A percentile compares a stretch with the other conserved stretches of the same genome.
Conservation (phyloP, 1,284 basidiomycete genomes). For the Puccinia triticina region DNA sequence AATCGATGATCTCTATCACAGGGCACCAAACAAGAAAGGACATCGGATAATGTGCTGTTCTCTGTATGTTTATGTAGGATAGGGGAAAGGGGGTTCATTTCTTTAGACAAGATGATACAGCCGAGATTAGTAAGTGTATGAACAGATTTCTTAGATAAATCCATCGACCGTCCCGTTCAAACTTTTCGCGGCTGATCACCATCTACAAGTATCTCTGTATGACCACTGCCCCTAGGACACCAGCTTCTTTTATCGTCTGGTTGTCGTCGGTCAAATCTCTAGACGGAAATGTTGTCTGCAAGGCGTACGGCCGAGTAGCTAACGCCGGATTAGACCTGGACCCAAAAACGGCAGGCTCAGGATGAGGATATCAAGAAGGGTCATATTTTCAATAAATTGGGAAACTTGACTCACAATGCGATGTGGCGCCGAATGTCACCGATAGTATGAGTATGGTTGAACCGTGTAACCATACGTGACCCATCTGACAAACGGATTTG, state of each 20-base stretch:
- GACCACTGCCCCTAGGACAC: constrained; percentile 78
- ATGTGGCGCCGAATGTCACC: constrained; percentile 83
- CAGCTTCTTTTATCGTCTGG: constrained; percentile 74
- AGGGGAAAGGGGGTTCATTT: neutral
- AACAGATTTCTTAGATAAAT: neutral
- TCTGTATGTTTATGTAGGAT: no score
- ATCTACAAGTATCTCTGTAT: constrained; percentile 69
- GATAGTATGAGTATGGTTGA: constrained; percentile 91
- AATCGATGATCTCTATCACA: no score
- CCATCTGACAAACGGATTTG: constrained; percentile 90
- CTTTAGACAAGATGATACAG: constrained; percentile 31
- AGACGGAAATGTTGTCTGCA: constrained; percentile 83
- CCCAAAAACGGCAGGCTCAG: neutral
- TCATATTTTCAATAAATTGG: neutral
- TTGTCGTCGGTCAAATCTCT: constrained; percentile 70
- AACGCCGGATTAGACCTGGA: constrained; percentile 76
- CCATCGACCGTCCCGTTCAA: neutral
- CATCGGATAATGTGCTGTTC: no score
- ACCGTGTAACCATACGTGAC: constrained; percentile 81
- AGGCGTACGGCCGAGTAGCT: constrained; percentile 69
- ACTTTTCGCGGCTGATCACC: neutral
- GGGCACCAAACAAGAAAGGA: no score
- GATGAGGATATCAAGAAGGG: neutral
- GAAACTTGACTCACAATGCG: constrained; percentile 72
- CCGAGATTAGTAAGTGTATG: no score